Evolutionary conservation across 73 alveolate genomes (phyloP), one percentile per base, ranked within the genome.

Genomic region (Paraurostyla sp.): DNA sequence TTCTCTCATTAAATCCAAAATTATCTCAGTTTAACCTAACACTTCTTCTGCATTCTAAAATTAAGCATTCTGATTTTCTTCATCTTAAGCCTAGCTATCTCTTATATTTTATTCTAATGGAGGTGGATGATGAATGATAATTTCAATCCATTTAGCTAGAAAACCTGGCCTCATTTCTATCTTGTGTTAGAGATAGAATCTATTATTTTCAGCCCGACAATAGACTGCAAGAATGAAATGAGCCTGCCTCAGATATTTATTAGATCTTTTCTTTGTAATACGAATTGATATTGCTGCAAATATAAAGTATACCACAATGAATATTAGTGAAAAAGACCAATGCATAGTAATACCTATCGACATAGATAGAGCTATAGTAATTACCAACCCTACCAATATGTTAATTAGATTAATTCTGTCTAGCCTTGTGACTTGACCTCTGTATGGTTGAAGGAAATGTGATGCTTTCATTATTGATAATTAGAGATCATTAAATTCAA

Each of bases 151-250:
- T 52, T 51, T 78, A 6, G 57, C 89, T 11, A 78, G 60, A 38
- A 51, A 78, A 3, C 89, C 89, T 29, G 80, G 76, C 18, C 89
- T 49, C 60, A 78, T 23, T 36, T 78, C 89, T 42, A 78, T 54
- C 13, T 78, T 51, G 6, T 54, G 78, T 20, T 51, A 29, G 46
- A 78, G 11, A 52, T 32, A 78, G 38, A 7, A 54, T 52, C 89
- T 50, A 42, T 78, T 78, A 54, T 78, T 78, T 54, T 78, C 89
- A 29, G 80, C 78, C 13, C 89, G 40, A 60, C 89, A 78, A 36
- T 43, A 52, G 20, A 78, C 46, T 51, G 80, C 89, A 15, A 78
- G 46, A 58, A 78, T 51, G 25, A 78, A 50, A 40, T 78, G 89
- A 4, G 89, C 78, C 33, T 78, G 78, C 29, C 78, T 78, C 42